Percentiles rank a stretch among this genome's conserved stretches.
Conservation (phyloP, 805 yeast species). For the Ogataea wickerhamii region DNA sequence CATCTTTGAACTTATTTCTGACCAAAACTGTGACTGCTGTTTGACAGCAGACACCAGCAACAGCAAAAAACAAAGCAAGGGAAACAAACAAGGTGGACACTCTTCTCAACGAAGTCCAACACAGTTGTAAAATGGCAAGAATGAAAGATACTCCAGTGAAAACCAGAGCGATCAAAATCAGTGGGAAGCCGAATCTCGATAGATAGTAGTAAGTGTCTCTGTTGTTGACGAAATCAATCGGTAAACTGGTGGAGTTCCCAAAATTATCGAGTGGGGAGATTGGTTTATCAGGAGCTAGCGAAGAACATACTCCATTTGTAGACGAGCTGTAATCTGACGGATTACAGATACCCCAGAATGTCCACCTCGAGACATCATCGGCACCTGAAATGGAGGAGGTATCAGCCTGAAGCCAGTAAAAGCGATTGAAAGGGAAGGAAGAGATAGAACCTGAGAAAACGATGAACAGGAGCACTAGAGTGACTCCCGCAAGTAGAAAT, state of each 20-base stretch:
- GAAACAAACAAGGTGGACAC: constrained; percentile 49
- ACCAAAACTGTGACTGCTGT: constrained; percentile 81
- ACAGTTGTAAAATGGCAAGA: constrained; percentile 50
- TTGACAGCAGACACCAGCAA: constrained; percentile 63
- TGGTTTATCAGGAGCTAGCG: constrained; percentile 64
- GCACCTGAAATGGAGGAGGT: constrained; percentile 51
- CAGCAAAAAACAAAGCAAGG: constrained; percentile 49
- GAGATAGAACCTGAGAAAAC: constrained; percentile 62
- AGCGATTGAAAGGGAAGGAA: constrained; percentile 56
- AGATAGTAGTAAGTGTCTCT: constrained; percentile 60
- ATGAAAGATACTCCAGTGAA: constrained; percentile 63
- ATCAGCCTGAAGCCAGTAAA: constrained; percentile 71
- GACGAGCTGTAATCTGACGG: constrained; percentile 26
- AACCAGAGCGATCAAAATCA: constrained; percentile 55
- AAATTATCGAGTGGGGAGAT: constrained; percentile 75
- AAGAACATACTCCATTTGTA: constrained; percentile 34
- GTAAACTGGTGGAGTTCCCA: constrained; percentile 49
- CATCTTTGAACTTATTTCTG: constrained; percentile 58
- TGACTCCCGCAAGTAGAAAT: constrained; percentile 42
- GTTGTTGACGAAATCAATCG: constrained; percentile 47
- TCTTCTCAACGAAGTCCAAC: constrained; percentile 52
- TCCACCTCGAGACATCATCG: constrained; percentile 60
- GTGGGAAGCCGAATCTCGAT: constrained; percentile 63
- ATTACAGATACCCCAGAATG: constrained; percentile 76
- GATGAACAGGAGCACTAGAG: constrained; percentile 51